Percentiles rank a stretch among this genome's conserved stretches.
Evolutionary conservation across 2,329 filamentous ascomycete genomes (phyloP).

Genomic region (Epichloe festucae): DNA sequence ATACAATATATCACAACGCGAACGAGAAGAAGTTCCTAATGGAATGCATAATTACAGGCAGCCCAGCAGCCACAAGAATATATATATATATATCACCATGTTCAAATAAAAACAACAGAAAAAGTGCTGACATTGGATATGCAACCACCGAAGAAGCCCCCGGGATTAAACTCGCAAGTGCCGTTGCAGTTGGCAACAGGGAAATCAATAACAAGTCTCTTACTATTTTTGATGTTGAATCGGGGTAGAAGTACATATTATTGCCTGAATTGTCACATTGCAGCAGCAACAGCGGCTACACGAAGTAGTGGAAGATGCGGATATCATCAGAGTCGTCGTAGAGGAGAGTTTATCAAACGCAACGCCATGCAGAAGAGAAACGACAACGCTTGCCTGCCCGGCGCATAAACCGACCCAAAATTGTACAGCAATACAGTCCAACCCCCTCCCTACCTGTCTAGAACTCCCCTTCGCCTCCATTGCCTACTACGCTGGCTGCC

Average conservation of each 20-base stretch:
- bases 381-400: neutral
- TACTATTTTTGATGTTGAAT: no score
- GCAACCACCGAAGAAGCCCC: no score
- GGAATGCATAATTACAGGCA: no score
- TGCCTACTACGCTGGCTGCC: conserved; percentile 52
- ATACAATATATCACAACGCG: no score
- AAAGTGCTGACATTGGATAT: no score
- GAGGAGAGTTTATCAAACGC: conserved; percentile 4
- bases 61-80: no score
- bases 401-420: conserved; percentile 1
- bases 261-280: neutral
- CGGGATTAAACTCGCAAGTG: conserved; percentile 20
- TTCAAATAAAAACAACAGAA: no score
- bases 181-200: conserved; percentile 29
- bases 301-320: conserved; percentile 11
- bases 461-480: conserved; percentile 48
- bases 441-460: conserved; percentile 17
- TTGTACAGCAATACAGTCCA: conserved; percentile 7
- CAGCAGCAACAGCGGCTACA: conserved; percentile 10
- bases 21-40: no score
- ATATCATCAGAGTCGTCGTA: conserved; percentile 19
- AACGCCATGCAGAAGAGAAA: conserved; percentile 5
- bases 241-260: neutral
- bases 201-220: conserved; percentile 34
- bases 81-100: no score